Evolutionary conservation across 306 rosid species (phyloP), one percentile per base, ranked within the genome.

Genomic region (Fagus crenata): DNA sequence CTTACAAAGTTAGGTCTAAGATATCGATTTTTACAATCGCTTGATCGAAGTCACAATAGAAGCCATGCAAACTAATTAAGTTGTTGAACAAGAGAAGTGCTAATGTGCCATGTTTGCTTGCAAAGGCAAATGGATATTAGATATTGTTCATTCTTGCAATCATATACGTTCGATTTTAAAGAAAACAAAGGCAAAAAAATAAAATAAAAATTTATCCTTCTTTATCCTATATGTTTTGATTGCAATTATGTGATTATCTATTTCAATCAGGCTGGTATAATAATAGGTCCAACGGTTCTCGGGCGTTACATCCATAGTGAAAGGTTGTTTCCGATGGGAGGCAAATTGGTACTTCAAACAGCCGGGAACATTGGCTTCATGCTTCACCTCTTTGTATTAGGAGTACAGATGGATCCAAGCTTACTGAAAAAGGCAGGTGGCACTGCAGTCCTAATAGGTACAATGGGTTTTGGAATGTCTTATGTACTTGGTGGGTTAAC

Each of bases 251-350:
- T 22, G 28, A 22, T 22, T 22, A 22, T 22, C 28, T 22, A 22
- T 22, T 22, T 22, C 28, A 22, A 22, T 22, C 71, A 75, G 71
- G 78, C 78, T 42, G 80, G 80, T 53, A 68, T 67, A 9, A 22
- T 77, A 31, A 54, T 77, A n/a, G 80, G 80, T 67, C 80, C 75
- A 53, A 68, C 80, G 32, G 6, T 53, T 54, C 56, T 77, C 8
- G 75, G 55, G 18, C 63, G 51, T 1, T 4, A 7, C n/a, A 3
- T 14, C 14, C 7, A 36, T 2, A 12, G 1, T 4, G 3, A 13
- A 13, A 37, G 4, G 31, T 13, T 77, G 41, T 53, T 53, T 42
- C 43, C 80, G 55, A 1, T 15, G 11, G 42, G 12, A 55, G 3
- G 74, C 46, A 77, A 35, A 77, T 9, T 53, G 67, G 7, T 41